Evolutionary conservation across 108 stramenopile genomes (phyloP), one percentile per base, ranked within the genome.

Genomic region (Nitzschia palea): DNA sequence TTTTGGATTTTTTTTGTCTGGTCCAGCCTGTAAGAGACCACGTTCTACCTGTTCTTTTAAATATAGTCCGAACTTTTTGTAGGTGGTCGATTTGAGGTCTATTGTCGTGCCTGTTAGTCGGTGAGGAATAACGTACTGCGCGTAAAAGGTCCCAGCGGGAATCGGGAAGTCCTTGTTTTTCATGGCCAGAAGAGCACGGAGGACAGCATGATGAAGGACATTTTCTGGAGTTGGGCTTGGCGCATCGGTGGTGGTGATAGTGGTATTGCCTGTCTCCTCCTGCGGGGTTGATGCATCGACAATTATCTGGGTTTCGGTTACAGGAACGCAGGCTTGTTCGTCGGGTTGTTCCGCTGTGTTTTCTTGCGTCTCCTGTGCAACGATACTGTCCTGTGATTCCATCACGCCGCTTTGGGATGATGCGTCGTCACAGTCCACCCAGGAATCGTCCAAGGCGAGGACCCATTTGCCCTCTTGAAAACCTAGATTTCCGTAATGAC

Each of bases 41-140:
- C 51, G 22, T 32, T 67, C 59, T 32, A 80, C 82, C 70, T 85
- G 77, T 22, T 85, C 84, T 30, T 70, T 40, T 14, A 93, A 44
- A 70, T 88, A 93, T 5, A 70, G 76, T 23, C 87, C 87, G 62
- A 93, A 82, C 65, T 93, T 90, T 63, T 90, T 93, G 63, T 83
- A 84, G 18, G 52, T 55, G 17, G 88, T 90, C 69, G 68, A 66
- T 55, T 93, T 93, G 47, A 93, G 54, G 23, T 90, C 78, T 44
- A 90, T 65, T 51, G 54, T 69, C 0, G 81, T 74, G 3, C 78
- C 77, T 8, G 53, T 69, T n/a, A 32, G 28, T 28, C 73, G 76
- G 9, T 31, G 26, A 29, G 80, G 57, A 25, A 90, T 15, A 3
- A 93, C 67, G 62, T 90, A 80, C 29, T 89, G 73, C 9, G 84